These are phyloP conservation scores for Zymoseptoria pseudotritici DNA, from an alignment of 2,329 filamentous ascomycete species.

Conservation along the genomic window DNA sequence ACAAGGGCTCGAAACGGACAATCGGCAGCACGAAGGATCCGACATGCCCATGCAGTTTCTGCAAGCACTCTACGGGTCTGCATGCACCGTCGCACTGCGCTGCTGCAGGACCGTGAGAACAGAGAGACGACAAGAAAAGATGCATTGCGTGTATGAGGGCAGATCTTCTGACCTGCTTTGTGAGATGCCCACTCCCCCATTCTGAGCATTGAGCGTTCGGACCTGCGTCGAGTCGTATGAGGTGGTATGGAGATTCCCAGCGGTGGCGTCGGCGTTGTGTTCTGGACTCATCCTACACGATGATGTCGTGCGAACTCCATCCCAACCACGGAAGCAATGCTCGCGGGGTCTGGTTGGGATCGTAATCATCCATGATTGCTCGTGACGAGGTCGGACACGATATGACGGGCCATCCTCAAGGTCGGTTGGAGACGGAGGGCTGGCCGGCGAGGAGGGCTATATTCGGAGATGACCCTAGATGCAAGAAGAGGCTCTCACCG, in stretches of 20 bases:
- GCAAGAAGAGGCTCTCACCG: not conserved
- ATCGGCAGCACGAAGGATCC: slow-evolving; percentile 16
- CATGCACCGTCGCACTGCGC: not conserved
- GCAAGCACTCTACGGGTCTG: slow-evolving; percentile 5
- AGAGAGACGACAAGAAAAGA: not conserved
- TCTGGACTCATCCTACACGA: not conserved
- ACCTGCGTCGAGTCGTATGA: not conserved
- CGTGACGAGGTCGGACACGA: not conserved
- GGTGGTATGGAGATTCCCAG: not conserved
- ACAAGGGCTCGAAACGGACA: slow-evolving; percentile 18
- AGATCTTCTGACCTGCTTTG: not conserved
- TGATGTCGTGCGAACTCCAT: not conserved
- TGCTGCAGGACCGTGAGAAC: not conserved
- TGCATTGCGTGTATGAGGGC: not conserved
- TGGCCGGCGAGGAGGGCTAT: not conserved
- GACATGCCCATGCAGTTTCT: slow-evolving; percentile 12
- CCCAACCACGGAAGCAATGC: not conserved
- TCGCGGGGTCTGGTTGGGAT: not conserved
- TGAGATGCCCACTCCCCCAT: not conserved
- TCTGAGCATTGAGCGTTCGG: not conserved
- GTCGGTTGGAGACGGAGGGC: not conserved
- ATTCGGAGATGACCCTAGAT: not conserved
- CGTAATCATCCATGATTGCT: not conserved
- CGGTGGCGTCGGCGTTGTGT: not conserved
- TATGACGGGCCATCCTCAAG: not conserved